Evolutionary conservation across 768 basidiomycete species (phyloP).

Genomic region (Suillus placidus): DNA sequence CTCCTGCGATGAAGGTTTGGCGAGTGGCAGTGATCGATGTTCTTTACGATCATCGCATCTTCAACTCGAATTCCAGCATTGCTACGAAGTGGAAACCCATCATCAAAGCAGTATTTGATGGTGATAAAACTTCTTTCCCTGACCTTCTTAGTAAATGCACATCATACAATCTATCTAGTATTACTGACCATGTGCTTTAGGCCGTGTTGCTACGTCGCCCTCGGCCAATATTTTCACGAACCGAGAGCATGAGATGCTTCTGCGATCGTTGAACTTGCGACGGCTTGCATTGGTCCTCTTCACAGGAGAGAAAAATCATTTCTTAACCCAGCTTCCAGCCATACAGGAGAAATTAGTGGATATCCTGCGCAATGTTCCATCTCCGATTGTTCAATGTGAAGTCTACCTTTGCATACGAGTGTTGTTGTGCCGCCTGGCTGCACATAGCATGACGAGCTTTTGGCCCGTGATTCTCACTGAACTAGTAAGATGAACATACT

Average conservation of each 20-base stretch:
- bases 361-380: conserved; percentile 75
- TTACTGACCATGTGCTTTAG: conserved; percentile 45
- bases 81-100: conserved; percentile 75
- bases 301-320: conserved; percentile 88
- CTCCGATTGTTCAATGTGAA: conserved; percentile 89
- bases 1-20: conserved; percentile 84
- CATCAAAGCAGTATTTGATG: conserved; percentile 77
- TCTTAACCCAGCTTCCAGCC: conserved; percentile 83
- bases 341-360: conserved; percentile 99
- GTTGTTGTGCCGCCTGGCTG: conserved; percentile 84
- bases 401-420: conserved; percentile 94
- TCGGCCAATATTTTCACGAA: conserved; percentile 97
- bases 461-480: conserved; percentile 97
- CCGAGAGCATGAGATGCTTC: conserved; percentile 89
- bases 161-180: conserved; percentile 33
- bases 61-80: conserved; percentile 66
- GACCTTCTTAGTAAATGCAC: conserved; percentile 74
- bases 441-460: conserved; percentile 91
- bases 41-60: conserved; percentile 84
- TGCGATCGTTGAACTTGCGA: conserved; percentile 84
- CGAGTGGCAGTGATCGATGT: conserved; percentile 76
- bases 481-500: conserved; percentile 52
- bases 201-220: conserved; percentile 78
- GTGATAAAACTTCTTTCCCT: conserved; percentile 82
- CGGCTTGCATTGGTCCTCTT: conserved; percentile 87